Base-by-base conservation (phyloP, 2,329 filamentous ascomycete genomes). In the Colletotrichum navitas region DNA sequence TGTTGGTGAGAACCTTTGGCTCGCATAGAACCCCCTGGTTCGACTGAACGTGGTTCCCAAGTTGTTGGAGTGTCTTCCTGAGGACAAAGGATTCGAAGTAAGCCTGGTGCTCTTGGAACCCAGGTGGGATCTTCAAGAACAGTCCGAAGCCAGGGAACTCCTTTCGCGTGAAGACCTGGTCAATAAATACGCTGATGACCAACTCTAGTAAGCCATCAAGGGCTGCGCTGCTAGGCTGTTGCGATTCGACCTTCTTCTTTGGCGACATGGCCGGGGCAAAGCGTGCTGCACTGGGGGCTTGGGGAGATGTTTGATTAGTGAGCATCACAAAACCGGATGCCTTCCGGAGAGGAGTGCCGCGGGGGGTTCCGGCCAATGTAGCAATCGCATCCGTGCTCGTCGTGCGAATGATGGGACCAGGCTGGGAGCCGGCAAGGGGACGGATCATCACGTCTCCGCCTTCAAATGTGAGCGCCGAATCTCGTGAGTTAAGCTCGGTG, bases 21-120 rank as follows among this genome's bases (percentile, higher is more conserved):
- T 98, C 95, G 67, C 90, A 89, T 1, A 98, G 85, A 0, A 92
- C 83, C 66, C 91, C 90, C 76, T 93, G 90, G 74, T 95, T 89
- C 2, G 92, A 82, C 72, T 93, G 90, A 11, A 98, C 86, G 29
- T 89, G 86, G 68, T 88, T 92, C 43, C 89, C 89, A 21, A 97
- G 83, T 39, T 92, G 89, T 3, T 90, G 87, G 56, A 98, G 88
- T 0, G 93, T 90, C 74, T 92, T 92, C 36, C 91, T 89, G 26
- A 98, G 84, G 3, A 98, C 84, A 78, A 95, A 98, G 0, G 96
- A 97, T 78, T 97, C 94, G 75, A 99, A 98, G 79, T 95, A 97
- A 0, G 94, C 94, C 77, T 98, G 95, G 76, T 98, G 94, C 78
- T 98, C 96, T 75, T 95, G 90, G 77, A 97, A 97, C 0, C 95